Conservation (phyloP, 768 basidiomycete species). For the Strobilomyces confusus region DNA sequence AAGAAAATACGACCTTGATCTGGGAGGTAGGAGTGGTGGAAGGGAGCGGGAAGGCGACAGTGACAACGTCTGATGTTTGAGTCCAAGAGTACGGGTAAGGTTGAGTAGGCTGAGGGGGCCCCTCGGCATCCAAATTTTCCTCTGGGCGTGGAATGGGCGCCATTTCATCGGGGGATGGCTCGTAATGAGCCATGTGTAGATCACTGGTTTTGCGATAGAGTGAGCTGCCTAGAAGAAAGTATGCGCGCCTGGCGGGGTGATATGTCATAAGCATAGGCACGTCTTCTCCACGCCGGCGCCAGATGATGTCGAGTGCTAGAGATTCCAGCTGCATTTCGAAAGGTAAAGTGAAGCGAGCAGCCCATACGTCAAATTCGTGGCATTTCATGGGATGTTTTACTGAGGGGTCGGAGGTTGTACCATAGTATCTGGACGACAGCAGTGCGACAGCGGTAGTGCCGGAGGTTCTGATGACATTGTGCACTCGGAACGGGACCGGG, state of each 20-base stretch:
- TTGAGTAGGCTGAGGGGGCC: conserved; percentile 35
- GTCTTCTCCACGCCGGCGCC: conserved; percentile 66
- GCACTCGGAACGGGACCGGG: conserved; percentile 37
- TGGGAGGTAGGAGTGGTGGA: conserved; percentile 55
- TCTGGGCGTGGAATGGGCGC: conserved; percentile 62
- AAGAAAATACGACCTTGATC: conserved; percentile 66
- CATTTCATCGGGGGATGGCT: conserved; percentile 62
- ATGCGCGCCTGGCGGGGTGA: conserved; percentile 40
- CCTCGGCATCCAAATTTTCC: conserved; percentile 48
- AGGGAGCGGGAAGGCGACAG: conserved; percentile 81
- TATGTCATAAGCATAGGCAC: conserved; percentile 62
- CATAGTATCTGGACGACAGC: conserved; percentile 57
- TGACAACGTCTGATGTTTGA: conserved; percentile 79
- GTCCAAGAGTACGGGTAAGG: conserved; percentile 92
- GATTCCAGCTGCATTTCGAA: conserved; percentile 31
- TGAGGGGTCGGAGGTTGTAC: conserved; percentile 19
- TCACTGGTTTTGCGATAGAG: conserved; percentile 44
- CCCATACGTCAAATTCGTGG: conserved; percentile 64
- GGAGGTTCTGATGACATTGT: conserved; percentile 34
- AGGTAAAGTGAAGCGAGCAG: conserved; percentile 47
- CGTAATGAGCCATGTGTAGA: conserved; percentile 37
- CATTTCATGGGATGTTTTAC: conserved; percentile 24
- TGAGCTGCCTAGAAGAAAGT: conserved; percentile 58
- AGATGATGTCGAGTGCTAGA: conserved; percentile 49
- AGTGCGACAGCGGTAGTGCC: conserved; percentile 43